A percentile compares a stretch with the other conserved stretches of the same genome.
Evolutionary conservation across 2,329 filamentous ascomycete species (phyloP).

Genomic region (Xylaria sp.): DNA sequence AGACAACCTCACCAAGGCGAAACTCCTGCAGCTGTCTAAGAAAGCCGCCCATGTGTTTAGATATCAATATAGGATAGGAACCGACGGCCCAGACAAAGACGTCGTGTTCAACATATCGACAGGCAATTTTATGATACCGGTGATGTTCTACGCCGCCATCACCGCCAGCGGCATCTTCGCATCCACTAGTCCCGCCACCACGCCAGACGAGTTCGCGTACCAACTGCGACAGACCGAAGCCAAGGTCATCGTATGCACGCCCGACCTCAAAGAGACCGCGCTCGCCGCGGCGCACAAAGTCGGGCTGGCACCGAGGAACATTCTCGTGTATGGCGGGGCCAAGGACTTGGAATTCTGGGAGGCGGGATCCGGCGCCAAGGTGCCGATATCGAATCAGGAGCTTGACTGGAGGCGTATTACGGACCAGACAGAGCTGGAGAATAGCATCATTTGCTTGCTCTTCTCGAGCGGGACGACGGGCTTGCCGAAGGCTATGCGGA

Average conservation of each 20-base stretch:
- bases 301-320: constrained; percentile 50
- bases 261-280: constrained; percentile 53
- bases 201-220: constrained; percentile 35
- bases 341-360: constrained; percentile 36
- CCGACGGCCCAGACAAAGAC: constrained; percentile 30
- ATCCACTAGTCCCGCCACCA: constrained; percentile 34
- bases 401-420: constrained; percentile 62
- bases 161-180: constrained; percentile 37
- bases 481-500: constrained; percentile 52
- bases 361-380: constrained; percentile 39
- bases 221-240: constrained; percentile 48
- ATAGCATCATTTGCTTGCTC: constrained; percentile 49
- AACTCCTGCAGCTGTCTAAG: constrained; percentile 54
- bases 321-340: constrained; percentile 57
- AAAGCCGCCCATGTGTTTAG: constrained; percentile 62
- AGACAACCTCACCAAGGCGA: constrained; percentile 58
- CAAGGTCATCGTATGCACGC: constrained; percentile 52
- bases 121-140: constrained; percentile 36
- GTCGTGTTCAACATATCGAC: constrained; percentile 36
- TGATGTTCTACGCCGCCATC: constrained; percentile 35
- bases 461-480: constrained; percentile 58
- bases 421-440: constrained; percentile 50
- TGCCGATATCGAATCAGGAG: constrained; percentile 44
- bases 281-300: constrained; percentile 54
- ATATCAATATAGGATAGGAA: constrained; percentile 33